A percentile compares a stretch with the other conserved stretches of the same genome.
phyloP scores from a whole-genome alignment of 257 asterid species.

The Jacaranda mimosifolia region DNA sequence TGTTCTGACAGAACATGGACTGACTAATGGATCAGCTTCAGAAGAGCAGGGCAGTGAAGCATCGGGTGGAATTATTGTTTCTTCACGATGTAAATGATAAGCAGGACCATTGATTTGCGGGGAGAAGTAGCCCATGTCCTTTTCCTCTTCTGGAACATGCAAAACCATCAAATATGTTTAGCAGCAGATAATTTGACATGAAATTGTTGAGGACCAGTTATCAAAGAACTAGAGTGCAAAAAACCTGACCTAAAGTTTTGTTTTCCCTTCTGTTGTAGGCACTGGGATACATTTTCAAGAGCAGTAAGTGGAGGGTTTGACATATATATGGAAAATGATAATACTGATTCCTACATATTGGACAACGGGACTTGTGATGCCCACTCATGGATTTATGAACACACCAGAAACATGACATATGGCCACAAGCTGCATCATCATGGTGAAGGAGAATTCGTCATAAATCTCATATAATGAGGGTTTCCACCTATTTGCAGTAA shows the following conservation, averaged over 20 bases:
- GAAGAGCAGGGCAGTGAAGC: constrained; percentile 16
- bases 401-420: constrained; percentile 70
- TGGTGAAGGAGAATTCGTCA: background rate
- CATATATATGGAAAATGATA: constrained; percentile 60
- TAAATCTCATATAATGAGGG: background rate
- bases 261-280: constrained; percentile 51
- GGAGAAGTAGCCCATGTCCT: constrained; percentile 37
- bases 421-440: constrained; percentile 60
- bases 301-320: constrained; percentile 56
- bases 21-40: background rate
- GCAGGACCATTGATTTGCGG: constrained; percentile 38
- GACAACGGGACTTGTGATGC: constrained; percentile 54
- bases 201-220: constrained; percentile 2
- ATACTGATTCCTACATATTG: constrained; percentile 60
- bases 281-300: constrained; percentile 56
- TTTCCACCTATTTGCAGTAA: constrained; percentile 11
- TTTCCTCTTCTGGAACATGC: constrained; percentile 47
- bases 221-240: constrained; percentile 15
- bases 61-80: constrained; percentile 1
- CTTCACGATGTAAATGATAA: constrained; percentile 15
- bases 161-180: constrained; percentile 31
- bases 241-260: constrained; percentile 53
- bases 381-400: constrained; percentile 55
- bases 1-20: constrained; percentile 10
- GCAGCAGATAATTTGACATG: constrained; percentile 3